These are phyloP conservation scores for Xylariales sp. DNA, from an alignment of 2,329 filamentous ascomycete genomes.

Conservation along the genomic window DNA sequence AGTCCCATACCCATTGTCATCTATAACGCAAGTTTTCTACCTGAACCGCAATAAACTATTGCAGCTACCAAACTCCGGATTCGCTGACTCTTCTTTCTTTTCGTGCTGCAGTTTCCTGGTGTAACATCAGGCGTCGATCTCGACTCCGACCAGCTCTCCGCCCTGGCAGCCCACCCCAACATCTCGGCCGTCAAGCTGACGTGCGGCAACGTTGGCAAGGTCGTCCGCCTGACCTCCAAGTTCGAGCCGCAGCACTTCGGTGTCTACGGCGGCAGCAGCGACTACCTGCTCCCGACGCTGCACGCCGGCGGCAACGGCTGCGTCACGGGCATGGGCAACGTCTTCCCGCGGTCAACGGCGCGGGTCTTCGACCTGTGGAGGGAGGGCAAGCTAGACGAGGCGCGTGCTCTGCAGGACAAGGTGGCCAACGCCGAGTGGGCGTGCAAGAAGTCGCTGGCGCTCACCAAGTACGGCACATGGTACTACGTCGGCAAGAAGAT, in stretches of 20 bases:
- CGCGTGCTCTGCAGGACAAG: conserved; percentile 32
- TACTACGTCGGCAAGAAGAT: conserved; percentile 33
- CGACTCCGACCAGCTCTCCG: conserved; percentile 17
- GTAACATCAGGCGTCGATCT: conserved; percentile 27
- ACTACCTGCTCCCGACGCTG: conserved; percentile 36
- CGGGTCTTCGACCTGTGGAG: conserved; percentile 36
- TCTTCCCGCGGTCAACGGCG: conserved; percentile 38
- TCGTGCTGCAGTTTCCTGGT: conserved; percentile 28
- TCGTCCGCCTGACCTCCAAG: conserved; percentile 25
- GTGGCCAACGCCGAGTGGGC: conserved; percentile 45
- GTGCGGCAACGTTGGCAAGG: conserved; percentile 22
- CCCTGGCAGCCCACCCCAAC: conserved; percentile 19
- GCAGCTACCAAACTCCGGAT: no score
- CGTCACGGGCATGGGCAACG: conserved; percentile 40
- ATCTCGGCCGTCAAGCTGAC: conserved; percentile 22
- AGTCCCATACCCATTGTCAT: conserved; percentile 21
- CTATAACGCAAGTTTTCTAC: conserved; percentile 24
- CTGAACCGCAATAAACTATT: no score
- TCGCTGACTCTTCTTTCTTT: no score
- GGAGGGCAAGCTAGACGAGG: conserved; percentile 30
- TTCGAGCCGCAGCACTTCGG: conserved; percentile 33
- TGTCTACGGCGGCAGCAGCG: conserved; percentile 38
- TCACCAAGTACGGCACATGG: conserved; percentile 42
- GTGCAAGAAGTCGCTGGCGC: conserved; percentile 42
- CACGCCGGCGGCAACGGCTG: conserved; percentile 35